A percentile compares a stretch with the other conserved stretches of the same genome.
These are phyloP conservation scores for Evansstolkia leycettana DNA, from an alignment of 495 filamentous ascomycete genomes.

Conservation along the genomic window DNA sequence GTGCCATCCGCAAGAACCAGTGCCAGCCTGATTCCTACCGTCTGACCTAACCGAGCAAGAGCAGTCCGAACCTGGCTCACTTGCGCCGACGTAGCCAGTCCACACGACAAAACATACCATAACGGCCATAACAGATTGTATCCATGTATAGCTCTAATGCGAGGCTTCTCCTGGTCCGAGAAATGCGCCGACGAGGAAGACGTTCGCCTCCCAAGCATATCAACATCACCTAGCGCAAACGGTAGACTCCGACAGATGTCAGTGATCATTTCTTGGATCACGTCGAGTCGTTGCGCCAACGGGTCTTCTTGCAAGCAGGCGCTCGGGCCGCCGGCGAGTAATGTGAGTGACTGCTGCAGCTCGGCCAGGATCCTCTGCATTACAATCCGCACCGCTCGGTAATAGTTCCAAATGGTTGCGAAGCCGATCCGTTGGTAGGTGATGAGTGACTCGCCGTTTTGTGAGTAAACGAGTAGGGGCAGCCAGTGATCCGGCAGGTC, in stretches of 20 bases:
- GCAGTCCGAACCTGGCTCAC: constrained; percentile 15
- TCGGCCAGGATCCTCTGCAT: constrained; percentile 20
- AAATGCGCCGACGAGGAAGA: not conserved
- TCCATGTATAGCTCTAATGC: constrained; percentile 9
- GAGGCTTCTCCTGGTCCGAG: too few relatives aligned
- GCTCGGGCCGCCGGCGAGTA: constrained; percentile 1
- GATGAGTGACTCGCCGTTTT: constrained; percentile 21
- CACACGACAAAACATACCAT: constrained; percentile 28
- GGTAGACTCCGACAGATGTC: constrained; percentile 32
- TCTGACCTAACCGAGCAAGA: constrained; percentile 18
- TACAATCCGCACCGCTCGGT: constrained; percentile 27
- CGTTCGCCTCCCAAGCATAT: constrained; percentile 19
- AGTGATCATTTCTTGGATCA: constrained; percentile 26
- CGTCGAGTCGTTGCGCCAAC: not conserved
- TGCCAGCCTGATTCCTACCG: constrained; percentile 27
- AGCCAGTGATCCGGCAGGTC: constrained; percentile 26
- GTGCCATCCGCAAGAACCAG: constrained; percentile 19
- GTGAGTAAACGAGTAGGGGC: constrained; percentile 22
- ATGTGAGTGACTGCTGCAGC: constrained; percentile 12
- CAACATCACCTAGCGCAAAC: constrained; percentile 25
- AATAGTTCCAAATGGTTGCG: constrained; percentile 27
- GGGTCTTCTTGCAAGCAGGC: too few relatives aligned
- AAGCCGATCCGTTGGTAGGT: constrained; percentile 21
- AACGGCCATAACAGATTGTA: constrained; percentile 31
- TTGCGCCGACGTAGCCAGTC: constrained; percentile 22